Evolutionary conservation across 1,284 basidiomycete genomes (phyloP).

Genomic region (Apiotrichum mycotoxinovorans): DNA sequence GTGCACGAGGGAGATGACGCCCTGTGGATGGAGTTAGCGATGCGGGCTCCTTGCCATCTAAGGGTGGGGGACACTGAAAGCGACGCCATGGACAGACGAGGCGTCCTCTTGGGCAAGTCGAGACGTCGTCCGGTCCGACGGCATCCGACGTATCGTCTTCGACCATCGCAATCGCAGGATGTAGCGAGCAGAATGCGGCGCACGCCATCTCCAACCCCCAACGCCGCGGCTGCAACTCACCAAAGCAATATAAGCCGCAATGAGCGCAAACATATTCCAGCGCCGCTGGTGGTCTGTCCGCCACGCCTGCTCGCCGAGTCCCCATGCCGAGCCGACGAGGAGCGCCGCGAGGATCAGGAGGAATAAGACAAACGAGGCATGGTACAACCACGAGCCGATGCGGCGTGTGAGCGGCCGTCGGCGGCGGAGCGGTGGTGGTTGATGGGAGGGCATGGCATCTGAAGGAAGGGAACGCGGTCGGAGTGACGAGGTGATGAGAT

Average conservation of each 20-base stretch:
- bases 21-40: conserved; percentile 16
- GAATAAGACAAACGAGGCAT: conserved; percentile 42
- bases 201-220: neutral
- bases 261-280: conserved; percentile 45
- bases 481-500: conserved; percentile 1
- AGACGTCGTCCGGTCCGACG: neutral
- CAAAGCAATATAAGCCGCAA: conserved; percentile 37
- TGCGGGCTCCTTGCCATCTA: neutral
- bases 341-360: conserved; percentile 37
- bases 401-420: conserved; percentile 2
- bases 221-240: conserved; percentile 29
- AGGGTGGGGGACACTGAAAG: too few relatives aligned
- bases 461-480: neutral
- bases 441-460: neutral
- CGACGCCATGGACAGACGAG: too few relatives aligned
- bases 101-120: too few relatives aligned
- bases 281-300: conserved; percentile 35
- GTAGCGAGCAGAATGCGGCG: too few relatives aligned
- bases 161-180: too few relatives aligned
- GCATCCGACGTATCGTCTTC: too few relatives aligned
- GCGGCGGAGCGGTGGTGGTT: neutral
- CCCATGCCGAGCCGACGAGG: conserved; percentile 39
- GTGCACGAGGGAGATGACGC: conserved; percentile 31
- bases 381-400: conserved; percentile 40
- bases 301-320: conserved; percentile 45